phyloP scores from a whole-genome alignment of 2,329 filamentous ascomycete species.

The Chaetomiaceae sp. region DNA sequence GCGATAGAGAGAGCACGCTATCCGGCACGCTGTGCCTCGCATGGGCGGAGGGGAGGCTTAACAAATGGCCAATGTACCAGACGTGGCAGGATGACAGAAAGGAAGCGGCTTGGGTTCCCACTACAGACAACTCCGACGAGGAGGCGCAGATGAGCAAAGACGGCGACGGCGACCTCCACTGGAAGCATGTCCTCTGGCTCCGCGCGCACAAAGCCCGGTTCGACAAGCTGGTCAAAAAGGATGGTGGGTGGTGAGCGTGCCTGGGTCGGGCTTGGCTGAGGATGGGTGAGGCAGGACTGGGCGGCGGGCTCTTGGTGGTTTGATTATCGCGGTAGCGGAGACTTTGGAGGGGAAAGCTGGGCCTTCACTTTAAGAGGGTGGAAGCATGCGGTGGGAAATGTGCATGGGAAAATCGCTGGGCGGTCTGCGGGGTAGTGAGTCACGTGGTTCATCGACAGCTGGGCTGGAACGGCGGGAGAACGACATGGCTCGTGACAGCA shows the following conservation, averaged over 20 bases:
- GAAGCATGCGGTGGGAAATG: neutral
- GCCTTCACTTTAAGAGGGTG: neutral
- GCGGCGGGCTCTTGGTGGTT: no score
- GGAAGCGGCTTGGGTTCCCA: constrained; percentile 1
- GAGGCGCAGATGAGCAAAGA: neutral
- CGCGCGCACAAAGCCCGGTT: neutral
- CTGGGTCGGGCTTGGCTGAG: no score
- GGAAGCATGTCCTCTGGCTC: neutral
- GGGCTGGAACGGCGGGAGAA: no score
- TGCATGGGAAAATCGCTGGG: no score
- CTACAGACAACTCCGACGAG: neutral
- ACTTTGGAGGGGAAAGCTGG: no score
- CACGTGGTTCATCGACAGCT: no score
- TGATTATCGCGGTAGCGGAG: no score
- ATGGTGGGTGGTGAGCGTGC: no score
- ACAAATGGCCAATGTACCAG: neutral
- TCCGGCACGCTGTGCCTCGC: neutral
- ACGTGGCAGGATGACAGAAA: neutral
- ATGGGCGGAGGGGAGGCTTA: constrained; percentile 1
- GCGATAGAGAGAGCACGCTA: no score
- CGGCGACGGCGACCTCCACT: neutral
- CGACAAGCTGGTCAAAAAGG: neutral
- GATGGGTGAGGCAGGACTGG: no score
- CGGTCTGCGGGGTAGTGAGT: no score
- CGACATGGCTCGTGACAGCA: no score